phyloP scores from a whole-genome alignment of 2,329 filamentous ascomycete genomes.

The Colletotrichum incanum region DNA sequence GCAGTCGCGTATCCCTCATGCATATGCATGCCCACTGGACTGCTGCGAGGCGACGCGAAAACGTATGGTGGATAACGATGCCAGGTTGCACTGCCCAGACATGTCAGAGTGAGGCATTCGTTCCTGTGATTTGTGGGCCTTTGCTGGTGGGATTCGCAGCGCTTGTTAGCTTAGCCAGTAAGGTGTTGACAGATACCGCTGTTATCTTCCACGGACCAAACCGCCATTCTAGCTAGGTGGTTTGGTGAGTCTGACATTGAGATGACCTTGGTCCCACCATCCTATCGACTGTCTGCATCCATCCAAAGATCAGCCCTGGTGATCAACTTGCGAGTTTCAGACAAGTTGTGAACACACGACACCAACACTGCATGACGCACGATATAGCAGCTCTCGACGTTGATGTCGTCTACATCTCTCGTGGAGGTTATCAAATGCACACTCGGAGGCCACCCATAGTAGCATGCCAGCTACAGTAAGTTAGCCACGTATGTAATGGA shows the following conservation, averaged over 20 bases:
- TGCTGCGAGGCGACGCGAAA: neutral
- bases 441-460: no score
- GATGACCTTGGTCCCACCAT: neutral
- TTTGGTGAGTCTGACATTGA: neutral
- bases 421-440: no score
- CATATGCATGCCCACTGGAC: neutral
- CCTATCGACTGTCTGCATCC: neutral
- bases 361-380: no score
- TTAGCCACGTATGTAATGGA: no score
- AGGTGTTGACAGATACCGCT: neutral
- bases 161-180: neutral
- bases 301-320: neutral
- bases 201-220: neutral
- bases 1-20: neutral
- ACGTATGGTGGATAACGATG: neutral
- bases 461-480: no score
- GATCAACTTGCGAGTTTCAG: neutral
- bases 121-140: neutral
- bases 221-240: no score
- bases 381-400: no score
- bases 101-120: neutral
- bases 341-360: no score
- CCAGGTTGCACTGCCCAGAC: conserved; percentile 10
- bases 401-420: no score
- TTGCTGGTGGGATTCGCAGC: neutral